Evolutionary conservation across 164 flowering plant genomes (phyloP), one percentile per base, ranked within the genome.

Genomic region (Umbilicus rupestris): DNA sequence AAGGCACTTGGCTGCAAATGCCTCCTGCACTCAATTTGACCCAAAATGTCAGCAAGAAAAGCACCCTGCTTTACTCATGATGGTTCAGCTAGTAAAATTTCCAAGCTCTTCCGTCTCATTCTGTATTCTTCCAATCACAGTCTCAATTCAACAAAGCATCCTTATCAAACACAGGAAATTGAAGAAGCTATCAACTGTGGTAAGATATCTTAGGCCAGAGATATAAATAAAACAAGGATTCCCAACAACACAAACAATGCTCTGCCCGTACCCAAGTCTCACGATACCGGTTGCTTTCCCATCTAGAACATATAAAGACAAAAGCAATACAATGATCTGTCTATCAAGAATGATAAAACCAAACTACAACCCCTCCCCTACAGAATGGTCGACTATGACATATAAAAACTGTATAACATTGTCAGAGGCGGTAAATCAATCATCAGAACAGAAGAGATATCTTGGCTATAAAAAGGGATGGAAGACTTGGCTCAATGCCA

Each of bases 1-100:
- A 52, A n/a, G 26, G 30, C 39, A 5, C 20, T 12, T 29, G 60
- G 72, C 75, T 11, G 22, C 45, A 9, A 77, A 44, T 68, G 75
- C 71, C 29, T 39, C 69, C 42, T 76, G 80, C 35, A 78, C 69
- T 84, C 79, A 3, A 85, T 19, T 14, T 67, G 80, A 16, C 79
- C 78, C 68, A 83, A 57, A 20, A 89, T 72, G 26, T 86, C 88
- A 11, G 78, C 83, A 24, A 89, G 87, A 69, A 89, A 79, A 41
- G 79, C 50, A 69, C 69, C 69, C 70, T 79, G 52, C 62, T 76
- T 73, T 28, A 67, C 35, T 19, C 73, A 67, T 22, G 69, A 47
- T 2, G 78, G 45, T 2, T 69, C 76, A 0, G 39, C 22, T 0
- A 66, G 14, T 17, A 46, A 31, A n/a, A 5, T 72, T 66, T 16